Percentiles rank a stretch among this genome's conserved stretches.
Evolutionary conservation across 768 basidiomycete species (phyloP).

Genomic region (Tricholoma sp.): DNA sequence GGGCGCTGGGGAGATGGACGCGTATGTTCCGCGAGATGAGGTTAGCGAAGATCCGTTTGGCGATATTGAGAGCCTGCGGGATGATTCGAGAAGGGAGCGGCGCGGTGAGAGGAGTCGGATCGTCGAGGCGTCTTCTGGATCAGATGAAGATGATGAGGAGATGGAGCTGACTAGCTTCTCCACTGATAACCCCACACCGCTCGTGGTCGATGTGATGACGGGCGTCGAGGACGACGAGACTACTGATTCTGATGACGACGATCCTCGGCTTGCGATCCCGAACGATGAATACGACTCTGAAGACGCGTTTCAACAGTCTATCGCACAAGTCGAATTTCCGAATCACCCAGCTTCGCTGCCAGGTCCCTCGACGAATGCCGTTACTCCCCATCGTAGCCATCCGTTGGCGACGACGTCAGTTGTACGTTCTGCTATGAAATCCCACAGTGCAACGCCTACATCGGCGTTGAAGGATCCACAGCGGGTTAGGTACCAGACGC

Average conservation of each 20-base stretch:
- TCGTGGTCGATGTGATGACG: constrained; percentile 47
- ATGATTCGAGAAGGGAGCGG: constrained; percentile 43
- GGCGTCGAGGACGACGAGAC: constrained; percentile 42
- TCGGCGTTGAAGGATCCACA: constrained; percentile 54
- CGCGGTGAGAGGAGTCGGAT: constrained; percentile 41
- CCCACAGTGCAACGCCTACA: constrained; percentile 43
- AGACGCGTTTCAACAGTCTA: constrained; percentile 20
- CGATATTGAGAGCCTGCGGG: constrained; percentile 82
- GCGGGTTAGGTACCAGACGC: constrained; percentile 48
- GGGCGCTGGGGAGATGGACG: constrained; percentile 18
- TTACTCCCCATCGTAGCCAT: constrained; percentile 23
- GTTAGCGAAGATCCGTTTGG: constrained; percentile 87
- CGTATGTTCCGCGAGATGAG: constrained; percentile 30
- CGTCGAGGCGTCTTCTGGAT: constrained; percentile 40
- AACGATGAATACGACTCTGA: constrained; percentile 36
- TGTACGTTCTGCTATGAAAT: constrained; percentile 42
- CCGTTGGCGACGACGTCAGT: constrained; percentile 25
- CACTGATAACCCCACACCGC: constrained; percentile 57
- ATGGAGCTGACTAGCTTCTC: constrained; percentile 67
- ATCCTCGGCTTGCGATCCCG: constrained; percentile 26
- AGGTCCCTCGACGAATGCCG: constrained; percentile 2
- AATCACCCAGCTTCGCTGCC: constrained; percentile 8
- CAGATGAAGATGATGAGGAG: constrained; percentile 65
- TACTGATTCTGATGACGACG: constrained; percentile 49
- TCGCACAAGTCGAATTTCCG: constrained; percentile 1